These are phyloP conservation scores for Fusarium heterosporum DNA, from an alignment of 2,329 filamentous ascomycete genomes.

Conservation along the genomic window DNA sequence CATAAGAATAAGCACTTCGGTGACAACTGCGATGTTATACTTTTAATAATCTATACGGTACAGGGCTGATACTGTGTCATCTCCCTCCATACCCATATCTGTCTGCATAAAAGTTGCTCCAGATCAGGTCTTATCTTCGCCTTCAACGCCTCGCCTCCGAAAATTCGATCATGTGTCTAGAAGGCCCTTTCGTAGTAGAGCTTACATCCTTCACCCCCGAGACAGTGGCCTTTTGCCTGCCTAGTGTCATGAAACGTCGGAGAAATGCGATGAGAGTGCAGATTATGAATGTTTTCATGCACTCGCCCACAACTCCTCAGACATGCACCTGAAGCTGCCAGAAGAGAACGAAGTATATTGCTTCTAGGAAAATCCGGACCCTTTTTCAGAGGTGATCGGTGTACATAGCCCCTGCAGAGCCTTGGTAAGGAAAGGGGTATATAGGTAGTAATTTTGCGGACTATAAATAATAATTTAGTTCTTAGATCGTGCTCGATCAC, in stretches of 20 bases:
- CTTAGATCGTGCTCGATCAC: constrained; percentile 46
- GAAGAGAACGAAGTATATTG: constrained; percentile 4
- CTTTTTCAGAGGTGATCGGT: neutral
- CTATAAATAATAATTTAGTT: constrained; percentile 39
- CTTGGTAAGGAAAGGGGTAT: constrained; percentile 10
- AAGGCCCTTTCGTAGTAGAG: constrained; percentile 1
- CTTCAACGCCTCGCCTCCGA: constrained; percentile 23
- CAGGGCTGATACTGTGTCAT: neutral
- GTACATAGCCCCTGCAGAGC: constrained; percentile 12
- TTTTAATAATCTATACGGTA: constrained; percentile 35
- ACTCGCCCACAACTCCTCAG: constrained; percentile 23
- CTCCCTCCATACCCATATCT: constrained; percentile 1
- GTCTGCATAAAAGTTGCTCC: constrained; percentile 6
- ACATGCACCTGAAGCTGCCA: constrained; percentile 4
- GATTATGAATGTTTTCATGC: constrained; percentile 6
- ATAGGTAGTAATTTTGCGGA: constrained; percentile 20
- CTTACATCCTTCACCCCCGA: neutral
- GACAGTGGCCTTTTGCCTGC: neutral
- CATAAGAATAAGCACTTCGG: neutral
- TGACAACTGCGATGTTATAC: neutral
- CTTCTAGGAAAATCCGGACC: constrained; percentile 4
- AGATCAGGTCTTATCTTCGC: constrained; percentile 5
- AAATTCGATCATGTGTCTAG: constrained; percentile 11
- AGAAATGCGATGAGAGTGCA: constrained; percentile 2
- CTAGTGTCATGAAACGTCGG: constrained; percentile 8